These are phyloP conservation scores for Pseudogymnoascus sp. DNA, from an alignment of 2,329 filamentous ascomycete species.

Conservation along the genomic window DNA sequence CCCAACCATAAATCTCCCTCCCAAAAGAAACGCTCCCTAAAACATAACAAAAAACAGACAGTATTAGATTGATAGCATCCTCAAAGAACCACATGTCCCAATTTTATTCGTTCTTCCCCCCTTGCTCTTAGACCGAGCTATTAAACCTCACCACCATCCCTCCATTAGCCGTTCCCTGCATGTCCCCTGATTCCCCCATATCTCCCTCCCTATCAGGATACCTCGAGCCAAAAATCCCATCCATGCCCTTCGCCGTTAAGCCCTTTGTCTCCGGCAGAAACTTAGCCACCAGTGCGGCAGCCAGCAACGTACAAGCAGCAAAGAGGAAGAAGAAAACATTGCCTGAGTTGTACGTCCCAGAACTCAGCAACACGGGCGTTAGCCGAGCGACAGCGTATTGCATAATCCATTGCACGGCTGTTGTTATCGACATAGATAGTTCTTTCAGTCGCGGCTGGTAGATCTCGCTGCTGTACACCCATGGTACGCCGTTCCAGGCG, in stretches of 20 bases:
- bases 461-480: slow-evolving; percentile 25
- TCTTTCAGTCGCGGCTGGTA: slow-evolving; percentile 22
- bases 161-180: background rate
- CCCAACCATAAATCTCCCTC: too few species aligned
- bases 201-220: slow-evolving; percentile 14
- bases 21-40: too few species aligned
- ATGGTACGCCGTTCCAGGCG: slow-evolving; percentile 25
- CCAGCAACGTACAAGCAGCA: slow-evolving; percentile 59
- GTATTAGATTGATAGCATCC: background rate
- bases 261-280: slow-evolving; percentile 70
- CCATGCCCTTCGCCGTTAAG: slow-evolving; percentile 68
- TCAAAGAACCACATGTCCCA: background rate
- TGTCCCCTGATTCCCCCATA: background rate
- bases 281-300: slow-evolving; percentile 61
- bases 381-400: slow-evolving; percentile 19
- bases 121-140: background rate
- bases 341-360: background rate
- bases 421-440: slow-evolving; percentile 19
- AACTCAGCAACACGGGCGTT: slow-evolving; percentile 19
- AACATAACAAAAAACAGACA: too few species aligned
- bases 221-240: slow-evolving; percentile 31
- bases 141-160: background rate
- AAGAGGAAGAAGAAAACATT: slow-evolving; percentile 38
- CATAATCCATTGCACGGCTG: slow-evolving; percentile 18
- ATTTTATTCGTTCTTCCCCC: background rate